These are phyloP conservation scores for Aaosphaeria arxii DNA, from an alignment of 2,329 filamentous ascomycete genomes.

Conservation along the genomic window DNA sequence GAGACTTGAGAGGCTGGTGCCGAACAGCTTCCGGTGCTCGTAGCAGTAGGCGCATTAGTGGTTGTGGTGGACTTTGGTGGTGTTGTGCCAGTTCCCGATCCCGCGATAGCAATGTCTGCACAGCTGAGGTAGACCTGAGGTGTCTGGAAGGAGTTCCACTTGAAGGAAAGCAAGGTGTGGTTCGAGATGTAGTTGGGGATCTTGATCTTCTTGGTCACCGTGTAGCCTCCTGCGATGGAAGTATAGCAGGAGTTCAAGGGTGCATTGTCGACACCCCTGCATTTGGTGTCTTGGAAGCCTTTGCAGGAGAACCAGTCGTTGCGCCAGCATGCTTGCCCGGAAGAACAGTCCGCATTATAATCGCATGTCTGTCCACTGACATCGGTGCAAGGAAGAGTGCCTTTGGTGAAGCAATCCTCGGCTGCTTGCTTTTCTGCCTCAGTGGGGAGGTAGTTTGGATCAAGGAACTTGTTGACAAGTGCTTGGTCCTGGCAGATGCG, in stretches of 20 bases:
- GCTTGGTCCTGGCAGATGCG: constrained; percentile 32
- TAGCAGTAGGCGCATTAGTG: constrained; percentile 4
- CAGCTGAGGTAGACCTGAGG: constrained; percentile 31
- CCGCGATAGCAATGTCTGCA: constrained; percentile 29
- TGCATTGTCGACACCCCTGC: constrained; percentile 29
- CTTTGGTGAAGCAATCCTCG: constrained; percentile 27
- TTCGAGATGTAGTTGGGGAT: constrained; percentile 30
- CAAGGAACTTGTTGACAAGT: constrained; percentile 29
- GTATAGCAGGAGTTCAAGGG: constrained; percentile 32
- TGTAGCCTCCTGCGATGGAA: constrained; percentile 32
- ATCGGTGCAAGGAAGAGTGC: constrained; percentile 28
- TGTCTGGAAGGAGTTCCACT: constrained; percentile 34
- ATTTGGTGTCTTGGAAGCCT: constrained; percentile 26
- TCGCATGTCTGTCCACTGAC: constrained; percentile 28
- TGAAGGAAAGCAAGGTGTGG: constrained; percentile 29
- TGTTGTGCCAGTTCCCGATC: constrained; percentile 2
- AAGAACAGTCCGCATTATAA: constrained; percentile 26
- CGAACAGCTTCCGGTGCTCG: constrained; percentile 15
- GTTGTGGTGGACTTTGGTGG: constrained; percentile 4
- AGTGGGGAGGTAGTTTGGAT: constrained; percentile 28
- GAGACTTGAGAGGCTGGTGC: constrained; percentile 23
- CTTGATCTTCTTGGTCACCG: constrained; percentile 29
- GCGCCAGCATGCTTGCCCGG: constrained; percentile 27
- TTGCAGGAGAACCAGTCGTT: constrained; percentile 36
- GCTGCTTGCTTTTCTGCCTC: constrained; percentile 32